These are phyloP conservation scores for Pseudogymnoascus pannorum DNA, from an alignment of 2,329 filamentous ascomycete genomes.

Conservation along the genomic window DNA sequence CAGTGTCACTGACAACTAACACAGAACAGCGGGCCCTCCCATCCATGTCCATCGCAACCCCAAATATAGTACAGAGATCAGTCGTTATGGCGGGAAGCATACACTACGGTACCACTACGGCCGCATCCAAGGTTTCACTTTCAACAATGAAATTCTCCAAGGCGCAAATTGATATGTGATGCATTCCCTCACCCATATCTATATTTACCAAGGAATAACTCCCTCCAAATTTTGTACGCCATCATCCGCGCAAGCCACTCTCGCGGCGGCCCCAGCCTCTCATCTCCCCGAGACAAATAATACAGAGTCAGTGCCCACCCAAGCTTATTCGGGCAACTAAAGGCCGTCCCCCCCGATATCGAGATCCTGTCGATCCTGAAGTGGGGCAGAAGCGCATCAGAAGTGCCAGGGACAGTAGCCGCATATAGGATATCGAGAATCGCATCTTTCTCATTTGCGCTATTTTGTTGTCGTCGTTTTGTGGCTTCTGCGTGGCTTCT, in stretches of 20 bases:
- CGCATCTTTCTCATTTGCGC: not conserved
- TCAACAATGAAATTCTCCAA: not conserved
- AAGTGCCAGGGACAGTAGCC: not conserved
- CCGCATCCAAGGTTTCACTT: not conserved
- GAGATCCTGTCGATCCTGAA: conserved; percentile 1
- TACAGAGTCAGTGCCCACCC: not conserved
- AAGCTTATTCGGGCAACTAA: not conserved
- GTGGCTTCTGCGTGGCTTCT: not conserved
- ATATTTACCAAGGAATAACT: not conserved
- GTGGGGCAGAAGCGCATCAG: not conserved
- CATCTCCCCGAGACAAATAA: not conserved
- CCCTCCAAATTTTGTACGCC: not conserved
- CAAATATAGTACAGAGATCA: not conserved
- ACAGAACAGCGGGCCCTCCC: not conserved
- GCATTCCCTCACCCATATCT: not conserved
- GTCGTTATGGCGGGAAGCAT: not conserved
- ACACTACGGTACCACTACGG: not conserved
- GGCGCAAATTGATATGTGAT: conserved; percentile 2
- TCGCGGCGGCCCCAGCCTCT: not conserved
- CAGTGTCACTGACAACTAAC: not conserved
- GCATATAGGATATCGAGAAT: not conserved
- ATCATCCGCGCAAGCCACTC: conserved; percentile 2
- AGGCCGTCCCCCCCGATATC: not conserved
- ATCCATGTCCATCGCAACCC: conserved; percentile 1
- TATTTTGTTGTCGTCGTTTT: not conserved